Base-by-base conservation (phyloP, 2,329 filamentous ascomycete species). In the Monosporascus sp. region DNA sequence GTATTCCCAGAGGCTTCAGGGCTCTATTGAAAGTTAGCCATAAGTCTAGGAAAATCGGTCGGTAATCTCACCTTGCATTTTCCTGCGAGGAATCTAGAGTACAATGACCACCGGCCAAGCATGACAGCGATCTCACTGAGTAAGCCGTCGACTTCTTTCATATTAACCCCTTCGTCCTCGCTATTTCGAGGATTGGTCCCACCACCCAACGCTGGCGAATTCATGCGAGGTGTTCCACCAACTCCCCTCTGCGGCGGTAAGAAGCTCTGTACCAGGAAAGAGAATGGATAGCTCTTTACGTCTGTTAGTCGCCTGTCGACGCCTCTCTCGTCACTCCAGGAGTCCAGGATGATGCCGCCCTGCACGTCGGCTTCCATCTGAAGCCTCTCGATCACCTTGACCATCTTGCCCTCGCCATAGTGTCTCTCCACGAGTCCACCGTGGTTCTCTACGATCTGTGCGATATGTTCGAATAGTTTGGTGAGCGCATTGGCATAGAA, bases 231-330 rank as follows among this genome's bases (percentile, higher is more conserved):
- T 2, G 85, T 85, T 2, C 82, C 83, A 11, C 67, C 62, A 41
- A 78, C 70, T 6, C 82, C 76, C 55, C 86, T 86, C 53, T 90
- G 87, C 31, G 81, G 77, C 0, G 89, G 84, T 47, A 96, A 69
- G 68, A 96, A 97, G 72, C 92, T 97, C 71, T 97, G 92, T 0
- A 97, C 92, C 45, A 99, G 75, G 66, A 99, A 99, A 0, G 92
- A 96, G 69, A 96, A 99, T 1, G 94, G 92, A 67, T 99, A 99
- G 52, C 92, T 96, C 73, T 95, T 97, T 70, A 96, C 90, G 65
- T 99, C 94, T 3, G 89, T 97, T 56, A 99, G 76, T 65, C 88
- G 90, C 62, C 93, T 83, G 65, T 93, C 89, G 47, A 99, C 83
- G 55, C 78, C 82, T 54, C 91, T 82, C 66, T 97, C 93, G 59